Evolutionary conservation across 1,139 yeast species (phyloP), one percentile per base, ranked within the genome.

Genomic region (Magnusiomyces fungicola): DNA sequence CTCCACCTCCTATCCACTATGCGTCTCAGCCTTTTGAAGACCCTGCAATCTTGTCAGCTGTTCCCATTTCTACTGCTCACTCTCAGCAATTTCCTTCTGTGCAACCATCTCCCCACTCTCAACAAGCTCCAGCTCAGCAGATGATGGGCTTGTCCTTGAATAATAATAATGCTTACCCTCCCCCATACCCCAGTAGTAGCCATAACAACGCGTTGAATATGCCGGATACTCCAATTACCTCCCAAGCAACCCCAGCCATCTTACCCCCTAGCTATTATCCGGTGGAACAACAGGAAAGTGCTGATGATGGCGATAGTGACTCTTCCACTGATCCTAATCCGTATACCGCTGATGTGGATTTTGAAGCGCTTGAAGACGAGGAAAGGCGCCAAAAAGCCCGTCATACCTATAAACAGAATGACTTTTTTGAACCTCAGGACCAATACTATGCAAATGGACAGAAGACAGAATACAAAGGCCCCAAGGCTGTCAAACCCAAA

Each of bases 11-110:
- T 6, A 12, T 14, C 10, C 47, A 16, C 12, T 34, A 43, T 22
- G 25, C 24, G 10, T n/a, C 27, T 23, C 18, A 19, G 9, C 25
- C 29, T 16, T 43, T 59, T 32, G 51, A 50, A 12, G 66, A 63
- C 40, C 66, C 66, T 7, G 66, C 66, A 5, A 62, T 63, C 46
- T 47, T 62, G 36, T 54, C 58, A 16, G 59, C 60, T 1, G 51
- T 50, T 12, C 56, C 60, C 1, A 22, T 30, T 16, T 44, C 49
- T 18, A 46, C 56, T n/a, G 53, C 50, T 18, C 50, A 47, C 14
- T 52, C 40, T 29, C 46, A 42, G 12, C 50, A 25, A 46, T 52
- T 22, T 9, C 43, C 50, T 37, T 42, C 40, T 29, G 12, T 42
- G 24, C 27, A 38, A 45, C 14, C 42, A 21, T 14, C 21, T 21